Percentiles rank a stretch among this genome's conserved stretches.
Evolutionary conservation across 73 alveolate species (phyloP).

Genomic region (Breviolum minutum): DNA sequence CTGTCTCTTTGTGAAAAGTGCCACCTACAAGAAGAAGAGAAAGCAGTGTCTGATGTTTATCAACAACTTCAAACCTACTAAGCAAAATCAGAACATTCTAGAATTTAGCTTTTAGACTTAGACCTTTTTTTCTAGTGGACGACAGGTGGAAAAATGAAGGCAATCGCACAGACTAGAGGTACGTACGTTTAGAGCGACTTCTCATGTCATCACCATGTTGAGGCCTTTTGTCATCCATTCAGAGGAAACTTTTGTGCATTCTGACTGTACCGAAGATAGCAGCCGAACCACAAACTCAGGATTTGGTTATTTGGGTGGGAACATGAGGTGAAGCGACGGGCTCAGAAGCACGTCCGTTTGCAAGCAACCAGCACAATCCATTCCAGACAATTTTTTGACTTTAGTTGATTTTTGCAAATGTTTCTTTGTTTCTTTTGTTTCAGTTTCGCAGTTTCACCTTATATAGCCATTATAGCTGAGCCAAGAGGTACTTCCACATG

Average conservation of each 20-base stretch:
- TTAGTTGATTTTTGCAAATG: not conserved
- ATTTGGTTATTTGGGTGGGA: slow-evolving; percentile 61
- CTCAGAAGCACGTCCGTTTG: not conserved
- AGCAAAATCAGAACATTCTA: not conserved
- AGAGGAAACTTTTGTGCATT: no score
- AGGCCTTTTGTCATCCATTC: no score
- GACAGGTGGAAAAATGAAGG: not conserved
- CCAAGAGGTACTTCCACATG: slow-evolving; percentile 48
- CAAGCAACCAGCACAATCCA: not conserved
- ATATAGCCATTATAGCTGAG: no score
- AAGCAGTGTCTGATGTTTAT: no score
- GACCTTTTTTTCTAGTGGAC: not conserved
- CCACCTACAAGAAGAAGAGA: no score
- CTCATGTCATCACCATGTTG: no score
- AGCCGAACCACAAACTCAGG: not conserved
- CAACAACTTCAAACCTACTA: not conserved
- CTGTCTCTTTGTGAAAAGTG: no score
- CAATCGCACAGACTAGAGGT: no score
- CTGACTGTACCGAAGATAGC: not conserved
- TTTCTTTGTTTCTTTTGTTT: no score
- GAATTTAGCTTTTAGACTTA: not conserved
- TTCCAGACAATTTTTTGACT: no score
- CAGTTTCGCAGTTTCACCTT: not conserved
- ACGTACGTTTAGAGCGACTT: no score
- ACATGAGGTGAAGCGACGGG: slow-evolving; percentile 58